Percentiles rank a stretch among this genome's conserved stretches.
phyloP scores from a whole-genome alignment of 805 yeast genomes.

The Ogataea henricii region DNA sequence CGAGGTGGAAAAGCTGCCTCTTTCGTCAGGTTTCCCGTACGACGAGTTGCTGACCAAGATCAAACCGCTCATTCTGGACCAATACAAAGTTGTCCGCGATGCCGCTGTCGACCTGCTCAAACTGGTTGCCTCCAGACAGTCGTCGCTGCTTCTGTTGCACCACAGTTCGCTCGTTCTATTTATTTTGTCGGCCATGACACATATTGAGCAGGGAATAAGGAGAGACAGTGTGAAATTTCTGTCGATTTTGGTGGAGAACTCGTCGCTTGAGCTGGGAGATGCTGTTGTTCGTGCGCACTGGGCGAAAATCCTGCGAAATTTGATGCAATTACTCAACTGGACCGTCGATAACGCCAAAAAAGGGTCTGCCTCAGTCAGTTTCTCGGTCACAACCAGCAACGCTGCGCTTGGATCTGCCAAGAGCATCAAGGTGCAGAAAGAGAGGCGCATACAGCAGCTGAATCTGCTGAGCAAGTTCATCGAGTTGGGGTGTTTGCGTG shows the following conservation, averaged over 20 bases:
- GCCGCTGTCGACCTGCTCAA: slow-evolving; percentile 51
- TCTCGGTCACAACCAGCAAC: slow-evolving; percentile 27
- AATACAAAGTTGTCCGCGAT: slow-evolving; percentile 62
- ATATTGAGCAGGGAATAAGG: slow-evolving; percentile 74
- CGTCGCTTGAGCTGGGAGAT: slow-evolving; percentile 40
- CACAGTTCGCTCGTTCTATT: slow-evolving; percentile 65
- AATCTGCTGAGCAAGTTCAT: slow-evolving; percentile 36
- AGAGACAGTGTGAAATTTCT: slow-evolving; percentile 73
- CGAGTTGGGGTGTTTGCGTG: slow-evolving; percentile 27
- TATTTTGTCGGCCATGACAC: slow-evolving; percentile 91
- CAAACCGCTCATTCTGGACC: slow-evolving; percentile 68
- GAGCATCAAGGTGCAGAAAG: slow-evolving; percentile 36
- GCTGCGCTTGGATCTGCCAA: slow-evolving; percentile 21
- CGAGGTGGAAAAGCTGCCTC: slow-evolving; percentile 15
- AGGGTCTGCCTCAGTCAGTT: slow-evolving; percentile 25
- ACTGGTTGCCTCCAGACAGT: slow-evolving; percentile 50
- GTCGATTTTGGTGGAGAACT: slow-evolving; percentile 54
- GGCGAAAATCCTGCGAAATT: slow-evolving; percentile 66
- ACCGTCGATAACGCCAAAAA: slow-evolving; percentile 39
- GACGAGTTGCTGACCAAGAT: slow-evolving; percentile 59
- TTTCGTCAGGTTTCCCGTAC: slow-evolving; percentile 40
- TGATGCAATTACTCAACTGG: slow-evolving; percentile 78
- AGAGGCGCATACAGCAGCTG: slow-evolving; percentile 41
- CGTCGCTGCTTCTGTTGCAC: slow-evolving; percentile 61
- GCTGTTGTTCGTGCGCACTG: slow-evolving; percentile 64